These are phyloP conservation scores for Globisporangium carolinianum DNA, from an alignment of 352 stramenopile species.

Conservation along the genomic window DNA sequence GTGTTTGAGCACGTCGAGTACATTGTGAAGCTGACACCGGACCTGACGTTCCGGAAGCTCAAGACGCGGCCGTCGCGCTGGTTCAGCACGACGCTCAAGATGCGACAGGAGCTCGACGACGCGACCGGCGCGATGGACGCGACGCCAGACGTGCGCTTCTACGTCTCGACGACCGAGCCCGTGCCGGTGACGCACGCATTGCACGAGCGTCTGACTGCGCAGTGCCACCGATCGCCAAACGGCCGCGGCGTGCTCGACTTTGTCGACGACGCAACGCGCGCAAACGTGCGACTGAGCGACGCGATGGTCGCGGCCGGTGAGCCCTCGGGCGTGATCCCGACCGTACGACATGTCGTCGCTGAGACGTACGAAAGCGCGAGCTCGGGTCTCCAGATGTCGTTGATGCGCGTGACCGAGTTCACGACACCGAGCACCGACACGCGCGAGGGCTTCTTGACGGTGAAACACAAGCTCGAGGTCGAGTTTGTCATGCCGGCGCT, in stretches of 20 bases:
- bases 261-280: conserved; percentile 19
- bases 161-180: conserved; percentile 64
- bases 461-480: conserved; percentile 50
- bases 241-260: conserved; percentile 58
- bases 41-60: conserved; percentile 53
- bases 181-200: conserved; percentile 41
- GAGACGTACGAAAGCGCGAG: conserved; percentile 34
- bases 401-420: conserved; percentile 59
- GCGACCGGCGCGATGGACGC: conserved; percentile 50
- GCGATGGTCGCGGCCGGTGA: conserved; percentile 39
- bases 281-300: conserved; percentile 46
- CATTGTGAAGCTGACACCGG: conserved; percentile 44
- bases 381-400: conserved; percentile 26
- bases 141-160: conserved; percentile 69
- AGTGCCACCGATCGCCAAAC: conserved; percentile 25
- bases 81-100: conserved; percentile 79
- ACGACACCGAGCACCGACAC: conserved; percentile 33
- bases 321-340: conserved; percentile 31
- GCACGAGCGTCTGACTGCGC: conserved; percentile 23
- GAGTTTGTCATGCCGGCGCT: conserved; percentile 59
- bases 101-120: conserved; percentile 70
- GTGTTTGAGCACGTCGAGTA: conserved; percentile 56
- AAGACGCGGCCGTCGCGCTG: conserved; percentile 57
- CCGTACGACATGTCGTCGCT: conserved; percentile 45
- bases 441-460: conserved; percentile 40